Percentiles rank a stretch among this genome's conserved stretches.
Evolutionary conservation across 2,329 filamentous ascomycete genomes (phyloP).

Genomic region (Truncatella angustata): DNA sequence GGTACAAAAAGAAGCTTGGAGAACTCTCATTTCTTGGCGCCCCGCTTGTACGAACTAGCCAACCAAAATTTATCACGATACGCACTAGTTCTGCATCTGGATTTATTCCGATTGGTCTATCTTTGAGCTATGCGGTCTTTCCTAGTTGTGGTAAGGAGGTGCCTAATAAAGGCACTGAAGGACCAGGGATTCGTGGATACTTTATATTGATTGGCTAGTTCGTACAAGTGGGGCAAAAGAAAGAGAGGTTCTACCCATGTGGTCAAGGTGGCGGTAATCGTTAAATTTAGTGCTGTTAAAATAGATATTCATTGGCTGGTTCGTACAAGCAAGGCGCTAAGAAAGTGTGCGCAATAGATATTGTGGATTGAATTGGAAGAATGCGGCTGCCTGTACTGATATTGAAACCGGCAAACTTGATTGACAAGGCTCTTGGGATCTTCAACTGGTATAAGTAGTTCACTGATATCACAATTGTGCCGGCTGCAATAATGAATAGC

Average conservation of each 20-base stretch:
- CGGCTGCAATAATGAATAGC: constrained; percentile 8
- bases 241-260: not conserved
- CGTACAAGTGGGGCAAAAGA: not conserved
- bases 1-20: not conserved
- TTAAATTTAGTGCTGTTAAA: not conserved
- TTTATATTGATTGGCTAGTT: not conserved
- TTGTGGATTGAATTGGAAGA: not conserved
- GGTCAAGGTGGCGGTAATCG: too few relatives aligned
- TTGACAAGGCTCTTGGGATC: constrained; percentile 4
- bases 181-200: not conserved
- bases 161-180: not conserved
- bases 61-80: not conserved
- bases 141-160: too few relatives aligned
- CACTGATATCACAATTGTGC: constrained; percentile 11
- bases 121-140: too few relatives aligned
- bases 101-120: not conserved
- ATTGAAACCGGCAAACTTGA: not conserved
- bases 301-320: constrained; percentile 18
- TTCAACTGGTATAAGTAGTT: constrained; percentile 17
- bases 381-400: not conserved
- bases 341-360: not conserved
- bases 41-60: not conserved
- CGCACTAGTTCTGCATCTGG: not conserved
- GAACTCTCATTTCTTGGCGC: too few relatives aligned
- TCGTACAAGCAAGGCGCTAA: constrained; percentile 20